Percentiles rank a stretch among this genome's conserved stretches.
These are phyloP conservation scores for Rhodotorula sphaerocarpa DNA, from an alignment of 768 basidiomycete genomes.

Conservation along the genomic window DNA sequence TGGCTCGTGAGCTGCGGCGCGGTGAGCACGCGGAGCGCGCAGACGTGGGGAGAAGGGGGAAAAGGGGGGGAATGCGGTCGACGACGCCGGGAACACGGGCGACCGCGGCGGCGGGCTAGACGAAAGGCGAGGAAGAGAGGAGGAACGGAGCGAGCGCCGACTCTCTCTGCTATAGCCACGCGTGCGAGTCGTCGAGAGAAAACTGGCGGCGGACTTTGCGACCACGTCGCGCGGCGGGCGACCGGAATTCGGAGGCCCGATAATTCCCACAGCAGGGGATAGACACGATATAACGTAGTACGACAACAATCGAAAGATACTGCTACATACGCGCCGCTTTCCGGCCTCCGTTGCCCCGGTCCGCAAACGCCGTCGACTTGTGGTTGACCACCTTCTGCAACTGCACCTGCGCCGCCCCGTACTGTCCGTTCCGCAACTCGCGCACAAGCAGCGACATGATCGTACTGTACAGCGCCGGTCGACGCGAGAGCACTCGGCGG, in stretches of 20 bases:
- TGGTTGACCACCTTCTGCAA: neutral
- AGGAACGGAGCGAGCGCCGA: too few species aligned
- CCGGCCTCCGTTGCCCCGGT: neutral
- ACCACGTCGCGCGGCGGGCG: too few species aligned
- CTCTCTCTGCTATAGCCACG: too few species aligned
- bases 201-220: too few species aligned
- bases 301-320: too few species aligned
- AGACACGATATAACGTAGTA: too few species aligned
- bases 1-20: neutral
- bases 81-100: neutral
- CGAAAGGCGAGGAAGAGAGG: too few species aligned
- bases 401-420: neutral
- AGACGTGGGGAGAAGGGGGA: neutral
- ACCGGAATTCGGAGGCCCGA: too few species aligned
- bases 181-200: too few species aligned
- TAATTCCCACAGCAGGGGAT: too few species aligned
- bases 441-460: conserved; percentile 14
- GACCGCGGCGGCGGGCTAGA: too few species aligned
- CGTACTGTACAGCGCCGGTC: conserved; percentile 43
- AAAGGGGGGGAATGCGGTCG: neutral
- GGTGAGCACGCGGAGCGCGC: neutral
- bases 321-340: neutral
- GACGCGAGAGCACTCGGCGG: conserved; percentile 55
- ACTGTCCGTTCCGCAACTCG: neutral
- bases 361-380: neutral